phyloP scores from a whole-genome alignment of 179 eudicot species.

The Nepenthes alata region DNA sequence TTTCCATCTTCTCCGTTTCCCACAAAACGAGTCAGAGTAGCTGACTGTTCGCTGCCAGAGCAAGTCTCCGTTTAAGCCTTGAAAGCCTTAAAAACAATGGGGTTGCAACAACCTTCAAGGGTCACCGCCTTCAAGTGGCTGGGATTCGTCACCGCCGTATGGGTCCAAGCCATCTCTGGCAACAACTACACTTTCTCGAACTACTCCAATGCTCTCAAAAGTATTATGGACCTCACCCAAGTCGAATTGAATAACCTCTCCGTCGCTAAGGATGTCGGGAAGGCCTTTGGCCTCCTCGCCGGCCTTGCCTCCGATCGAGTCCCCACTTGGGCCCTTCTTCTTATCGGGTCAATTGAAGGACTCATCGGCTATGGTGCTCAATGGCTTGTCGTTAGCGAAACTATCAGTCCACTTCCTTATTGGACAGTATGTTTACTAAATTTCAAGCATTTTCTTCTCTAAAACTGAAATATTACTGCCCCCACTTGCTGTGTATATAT shows the following conservation, averaged over 20 bases:
- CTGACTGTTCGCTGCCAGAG: no score
- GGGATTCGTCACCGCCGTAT: constrained; percentile 75
- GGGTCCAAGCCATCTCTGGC: constrained; percentile 89
- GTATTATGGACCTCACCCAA: constrained; percentile 66
- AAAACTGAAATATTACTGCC: no score
- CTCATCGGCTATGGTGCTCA: constrained; percentile 74
- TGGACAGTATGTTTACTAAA: constrained; percentile 44
- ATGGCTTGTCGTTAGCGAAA: constrained; percentile 77
- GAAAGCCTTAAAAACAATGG: not conserved
- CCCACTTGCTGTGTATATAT: no score
- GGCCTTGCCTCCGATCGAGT: constrained; percentile 65
- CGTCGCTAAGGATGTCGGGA: constrained; percentile 88
- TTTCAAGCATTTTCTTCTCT: not conserved
- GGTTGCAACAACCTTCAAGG: constrained; percentile 17
- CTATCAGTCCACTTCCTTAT: constrained; percentile 58
- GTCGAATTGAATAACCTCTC: constrained; percentile 65
- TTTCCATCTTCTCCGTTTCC: no score
- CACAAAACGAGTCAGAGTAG: no score
- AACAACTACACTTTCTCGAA: constrained; percentile 88
- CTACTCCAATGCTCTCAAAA: constrained; percentile 69
- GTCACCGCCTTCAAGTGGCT: constrained; percentile 57
- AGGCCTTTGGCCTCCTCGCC: constrained; percentile 73
- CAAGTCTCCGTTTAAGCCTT: no score
- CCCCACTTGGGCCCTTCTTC: constrained; percentile 45
- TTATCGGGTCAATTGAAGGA: constrained; percentile 69